Evolutionary conservation across 2,329 filamentous ascomycete species (phyloP).

Genomic region (Fusarium zealandicum): DNA sequence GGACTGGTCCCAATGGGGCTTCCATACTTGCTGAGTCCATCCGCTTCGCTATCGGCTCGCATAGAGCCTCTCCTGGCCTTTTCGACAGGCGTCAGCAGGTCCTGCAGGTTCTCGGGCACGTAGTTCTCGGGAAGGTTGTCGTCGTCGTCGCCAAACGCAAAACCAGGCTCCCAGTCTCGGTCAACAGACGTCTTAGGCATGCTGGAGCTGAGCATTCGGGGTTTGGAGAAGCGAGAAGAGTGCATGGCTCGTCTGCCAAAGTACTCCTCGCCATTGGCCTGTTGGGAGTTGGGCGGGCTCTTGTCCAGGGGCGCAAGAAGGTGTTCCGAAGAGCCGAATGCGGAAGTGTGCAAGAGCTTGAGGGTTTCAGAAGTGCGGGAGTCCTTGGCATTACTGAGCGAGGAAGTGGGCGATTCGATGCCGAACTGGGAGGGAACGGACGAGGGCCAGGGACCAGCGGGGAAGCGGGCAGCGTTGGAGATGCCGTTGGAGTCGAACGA

Average conservation of each 20-base stretch:
- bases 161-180: slow-evolving; percentile 70
- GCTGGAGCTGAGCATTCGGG: slow-evolving; percentile 74
- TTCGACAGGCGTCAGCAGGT: slow-evolving; percentile 71
- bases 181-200: slow-evolving; percentile 70
- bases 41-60: slow-evolving; percentile 62
- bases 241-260: slow-evolving; percentile 76
- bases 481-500: slow-evolving; percentile 97
- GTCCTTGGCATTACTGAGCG: slow-evolving; percentile 69
- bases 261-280: slow-evolving; percentile 64
- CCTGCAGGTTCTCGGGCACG: slow-evolving; percentile 74
- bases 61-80: slow-evolving; percentile 70
- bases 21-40: slow-evolving; percentile 64
- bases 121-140: slow-evolving; percentile 59
- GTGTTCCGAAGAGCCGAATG: slow-evolving; percentile 71
- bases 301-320: slow-evolving; percentile 59
- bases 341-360: slow-evolving; percentile 70
- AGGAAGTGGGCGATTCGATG: slow-evolving; percentile 83
- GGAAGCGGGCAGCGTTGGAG: slow-evolving; percentile 85
- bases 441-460: slow-evolving; percentile 81
- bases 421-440: slow-evolving; percentile 93
- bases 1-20: slow-evolving; percentile 67
- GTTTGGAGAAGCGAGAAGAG: slow-evolving; percentile 71
- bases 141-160: slow-evolving; percentile 83
- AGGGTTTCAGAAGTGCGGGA: slow-evolving; percentile 68
- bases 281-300: slow-evolving; percentile 59